Evolutionary conservation across 768 basidiomycete genomes (phyloP).

Genomic region (Mycena metata): DNA sequence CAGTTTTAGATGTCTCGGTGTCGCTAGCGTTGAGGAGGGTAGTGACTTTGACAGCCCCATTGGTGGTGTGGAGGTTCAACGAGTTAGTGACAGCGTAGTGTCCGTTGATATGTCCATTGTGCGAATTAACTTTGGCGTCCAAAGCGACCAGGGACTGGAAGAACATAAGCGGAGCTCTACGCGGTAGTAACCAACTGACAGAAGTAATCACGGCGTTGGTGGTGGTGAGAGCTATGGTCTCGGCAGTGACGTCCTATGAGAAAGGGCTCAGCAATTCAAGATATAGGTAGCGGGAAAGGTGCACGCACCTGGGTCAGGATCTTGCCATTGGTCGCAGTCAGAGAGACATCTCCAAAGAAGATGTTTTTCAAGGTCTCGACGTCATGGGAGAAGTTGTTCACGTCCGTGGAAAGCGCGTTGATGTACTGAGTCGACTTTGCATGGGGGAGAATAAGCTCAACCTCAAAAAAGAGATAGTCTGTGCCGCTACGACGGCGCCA

Average conservation of each 20-base stretch:
- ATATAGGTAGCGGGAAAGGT: conserved; percentile 6
- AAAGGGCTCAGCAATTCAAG: background rate
- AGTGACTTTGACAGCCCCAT: conserved; percentile 54
- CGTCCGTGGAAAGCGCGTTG: conserved; percentile 57
- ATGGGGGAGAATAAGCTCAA: conserved; percentile 55
- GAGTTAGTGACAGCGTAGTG: conserved; percentile 52
- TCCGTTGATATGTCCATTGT: conserved; percentile 59
- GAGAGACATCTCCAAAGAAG: conserved; percentile 46
- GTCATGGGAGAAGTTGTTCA: conserved; percentile 55
- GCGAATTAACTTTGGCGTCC: conserved; percentile 44
- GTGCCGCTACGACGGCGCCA: conserved; percentile 23
- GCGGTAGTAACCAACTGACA: conserved; percentile 12
- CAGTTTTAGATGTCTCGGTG: conserved; percentile 40
- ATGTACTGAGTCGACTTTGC: conserved; percentile 47
- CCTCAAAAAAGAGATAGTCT: conserved; percentile 49
- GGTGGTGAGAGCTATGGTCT: conserved; percentile 37
- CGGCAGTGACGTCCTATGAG: conserved; percentile 41
- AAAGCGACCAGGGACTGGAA: conserved; percentile 50
- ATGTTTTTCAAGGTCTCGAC: conserved; percentile 52
- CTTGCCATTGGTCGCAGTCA: conserved; percentile 52
- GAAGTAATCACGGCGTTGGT: conserved; percentile 39
- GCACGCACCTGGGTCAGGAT: conserved; percentile 51
- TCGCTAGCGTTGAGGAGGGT: conserved; percentile 53
- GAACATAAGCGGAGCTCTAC: background rate
- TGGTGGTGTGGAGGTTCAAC: conserved; percentile 56